phyloP scores from a whole-genome alignment of 208 protist genomes.

The Herpetomonas muscarum region DNA sequence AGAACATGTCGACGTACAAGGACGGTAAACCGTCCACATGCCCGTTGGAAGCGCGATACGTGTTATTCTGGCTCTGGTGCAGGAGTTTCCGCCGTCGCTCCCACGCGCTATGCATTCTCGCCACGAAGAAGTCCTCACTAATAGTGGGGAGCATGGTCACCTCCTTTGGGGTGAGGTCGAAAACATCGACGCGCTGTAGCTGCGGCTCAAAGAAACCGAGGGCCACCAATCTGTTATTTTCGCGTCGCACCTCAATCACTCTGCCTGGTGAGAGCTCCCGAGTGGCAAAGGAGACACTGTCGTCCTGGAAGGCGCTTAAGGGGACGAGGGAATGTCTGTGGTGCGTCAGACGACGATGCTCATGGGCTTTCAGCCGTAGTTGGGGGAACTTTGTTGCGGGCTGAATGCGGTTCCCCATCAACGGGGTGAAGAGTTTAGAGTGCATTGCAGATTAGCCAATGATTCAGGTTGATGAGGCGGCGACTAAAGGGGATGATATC shows the following conservation, averaged over 20 bases:
- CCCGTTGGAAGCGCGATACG: conserved; percentile 77
- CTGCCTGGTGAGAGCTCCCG: conserved; percentile 52
- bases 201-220: conserved; percentile 81
- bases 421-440: conserved; percentile 55
- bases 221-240: conserved; percentile 47
- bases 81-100: conserved; percentile 52
- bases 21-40: conserved; percentile 69
- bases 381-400: conserved; percentile 79
- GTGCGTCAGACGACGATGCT: conserved; percentile 42
- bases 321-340: conserved; percentile 46
- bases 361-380: conserved; percentile 37
- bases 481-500: conserved; percentile 4
- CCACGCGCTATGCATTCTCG: conserved; percentile 50
- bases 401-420: conserved; percentile 43
- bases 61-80: conserved; percentile 44
- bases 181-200: conserved; percentile 61
- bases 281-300: conserved; percentile 44
- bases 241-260: conserved; percentile 66
- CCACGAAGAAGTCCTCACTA: conserved; percentile 78
- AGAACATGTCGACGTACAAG: conserved; percentile 82
- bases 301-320: conserved; percentile 44
- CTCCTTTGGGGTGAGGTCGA: conserved; percentile 48
- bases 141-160: conserved; percentile 58
- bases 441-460: conserved; percentile 37
- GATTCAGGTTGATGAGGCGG: neutral